Evolutionary conservation across 1,284 basidiomycete species (phyloP), one percentile per base, ranked within the genome.

Genomic region (Trametes sp.): DNA sequence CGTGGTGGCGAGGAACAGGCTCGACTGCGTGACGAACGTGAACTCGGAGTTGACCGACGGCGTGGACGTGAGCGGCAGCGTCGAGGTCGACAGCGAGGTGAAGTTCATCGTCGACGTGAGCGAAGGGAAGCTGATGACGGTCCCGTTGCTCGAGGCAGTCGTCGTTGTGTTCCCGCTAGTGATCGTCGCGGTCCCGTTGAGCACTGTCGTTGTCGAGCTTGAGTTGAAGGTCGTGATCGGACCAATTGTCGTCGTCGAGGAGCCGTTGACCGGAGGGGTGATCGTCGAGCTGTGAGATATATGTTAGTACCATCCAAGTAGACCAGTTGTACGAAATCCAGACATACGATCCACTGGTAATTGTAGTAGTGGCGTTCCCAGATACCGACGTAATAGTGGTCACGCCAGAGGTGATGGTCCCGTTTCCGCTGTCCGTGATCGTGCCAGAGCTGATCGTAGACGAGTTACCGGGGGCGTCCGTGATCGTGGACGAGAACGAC

Each of bases 41-140:
- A 62, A 64, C 44, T 67, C 63, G 33, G 72, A 70, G 41, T 67
- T 59, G 51, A 70, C 57, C 11, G 68, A 66, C 1, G 69, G 71
- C 53, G 70, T 71, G 13, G 68, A 65, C 19, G 65, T 60, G 24
- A 66, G 63, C 52, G 59, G 57, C 2, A 63, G 46, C 52, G 59
- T 63, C 38, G 68, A 68, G 21, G 68, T 68, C n/a, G 61, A 36
- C 31, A 63, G 44, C 42, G 60, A 62, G 21, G 68, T 56, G 52
- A 54, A 52, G 45, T 50, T 60, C 48, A 46, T 45, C 23, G 26
- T 41, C 24, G 62, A 55, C n/a, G 53, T 57, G 42, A 54, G 29
- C 23, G 62, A 50, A 11, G 67, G 65, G 54, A 67, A 61, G 41
- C 57, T 64, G 31, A 70, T 70, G 4, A 65, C 57, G 7, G 62